These are phyloP conservation scores for Esteya vermicola DNA, from an alignment of 2,329 filamentous ascomycete species.

Conservation along the genomic window DNA sequence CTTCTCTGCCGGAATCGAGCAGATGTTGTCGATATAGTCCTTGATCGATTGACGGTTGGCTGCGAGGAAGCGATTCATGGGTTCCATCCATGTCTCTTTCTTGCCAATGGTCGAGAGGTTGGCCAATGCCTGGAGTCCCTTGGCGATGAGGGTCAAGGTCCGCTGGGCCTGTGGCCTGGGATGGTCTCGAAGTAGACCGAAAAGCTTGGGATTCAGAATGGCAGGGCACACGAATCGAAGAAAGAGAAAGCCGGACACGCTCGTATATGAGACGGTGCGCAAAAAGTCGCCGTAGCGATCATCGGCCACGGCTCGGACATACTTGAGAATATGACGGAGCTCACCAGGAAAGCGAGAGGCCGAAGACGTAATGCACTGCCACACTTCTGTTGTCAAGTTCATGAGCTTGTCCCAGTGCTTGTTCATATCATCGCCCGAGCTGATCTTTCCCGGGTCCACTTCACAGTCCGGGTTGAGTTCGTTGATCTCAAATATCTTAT, in stretches of 20 bases:
- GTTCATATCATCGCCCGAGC: conserved; percentile 53
- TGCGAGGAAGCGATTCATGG: conserved; percentile 81
- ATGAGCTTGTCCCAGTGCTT: conserved; percentile 73
- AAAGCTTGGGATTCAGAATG: conserved; percentile 90
- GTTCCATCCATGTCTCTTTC: conserved; percentile 98
- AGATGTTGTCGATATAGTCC: conserved; percentile 74
- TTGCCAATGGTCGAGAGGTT: conserved; percentile 86
- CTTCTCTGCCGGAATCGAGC: conserved; percentile 62
- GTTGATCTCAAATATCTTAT: conserved; percentile 80
- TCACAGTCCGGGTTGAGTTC: conserved; percentile 85
- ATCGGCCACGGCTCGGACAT: conserved; percentile 82
- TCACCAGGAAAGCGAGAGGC: conserved; percentile 64
- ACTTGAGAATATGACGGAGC: conserved; percentile 73
- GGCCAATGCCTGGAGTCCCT: conserved; percentile 78
- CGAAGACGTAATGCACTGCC: conserved; percentile 70
- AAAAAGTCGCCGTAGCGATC: conserved; percentile 90
- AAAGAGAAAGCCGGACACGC: conserved; percentile 89
- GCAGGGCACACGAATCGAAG: conserved; percentile 91
- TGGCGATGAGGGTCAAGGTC: conserved; percentile 82
- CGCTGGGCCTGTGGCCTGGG: conserved; percentile 71
- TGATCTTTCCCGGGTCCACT: conserved; percentile 75
- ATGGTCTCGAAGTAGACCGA: conserved; percentile 71
- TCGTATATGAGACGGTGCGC: conserved; percentile 80
- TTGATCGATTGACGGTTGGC: conserved; percentile 69
- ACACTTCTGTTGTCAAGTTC: conserved; percentile 65